These are phyloP conservation scores for Protomyces arabidopsidicola DNA, from an alignment of 1,139 yeast genomes.

Conservation along the genomic window DNA sequence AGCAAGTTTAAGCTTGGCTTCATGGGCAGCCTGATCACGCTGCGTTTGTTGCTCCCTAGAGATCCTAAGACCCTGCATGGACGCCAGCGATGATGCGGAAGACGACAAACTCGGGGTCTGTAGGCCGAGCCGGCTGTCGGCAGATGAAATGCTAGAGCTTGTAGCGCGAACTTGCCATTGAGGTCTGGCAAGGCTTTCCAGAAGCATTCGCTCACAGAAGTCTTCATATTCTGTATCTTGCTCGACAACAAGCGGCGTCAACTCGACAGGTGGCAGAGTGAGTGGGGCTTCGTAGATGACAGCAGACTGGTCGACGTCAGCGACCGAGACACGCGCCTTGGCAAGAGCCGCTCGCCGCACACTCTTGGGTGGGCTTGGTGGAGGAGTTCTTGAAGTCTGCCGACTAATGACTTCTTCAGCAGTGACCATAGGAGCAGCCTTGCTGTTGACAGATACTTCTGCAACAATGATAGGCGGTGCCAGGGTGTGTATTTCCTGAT, in stretches of 20 bases:
- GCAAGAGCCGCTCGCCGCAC: not conserved
- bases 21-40: constrained; percentile 5
- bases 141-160: not conserved
- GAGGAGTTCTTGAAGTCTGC: not conserved
- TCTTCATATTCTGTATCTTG: not conserved
- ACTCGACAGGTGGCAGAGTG: not conserved
- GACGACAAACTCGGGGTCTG: constrained; percentile 5
- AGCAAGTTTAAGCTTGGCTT: constrained; percentile 13
- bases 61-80: not conserved
- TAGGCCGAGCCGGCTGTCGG: not conserved
- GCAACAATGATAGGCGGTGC: not conserved
- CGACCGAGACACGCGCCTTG: not conserved
- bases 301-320: not conserved
- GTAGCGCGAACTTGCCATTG: not conserved
- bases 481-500: not conserved
- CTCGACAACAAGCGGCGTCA: not conserved
- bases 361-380: not conserved
- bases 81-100: constrained; percentile 2
- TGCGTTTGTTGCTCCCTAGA: constrained; percentile 6
- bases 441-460: not conserved
- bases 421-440: not conserved
- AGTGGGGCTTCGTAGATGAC: not conserved
- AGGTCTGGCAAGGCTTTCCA: not conserved
- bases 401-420: not conserved
- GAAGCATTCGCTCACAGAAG: not conserved